Percentiles rank a stretch among this genome's conserved stretches.
Conservation (phyloP, 352 stramenopile species). For the Pythium sp. region DNA sequence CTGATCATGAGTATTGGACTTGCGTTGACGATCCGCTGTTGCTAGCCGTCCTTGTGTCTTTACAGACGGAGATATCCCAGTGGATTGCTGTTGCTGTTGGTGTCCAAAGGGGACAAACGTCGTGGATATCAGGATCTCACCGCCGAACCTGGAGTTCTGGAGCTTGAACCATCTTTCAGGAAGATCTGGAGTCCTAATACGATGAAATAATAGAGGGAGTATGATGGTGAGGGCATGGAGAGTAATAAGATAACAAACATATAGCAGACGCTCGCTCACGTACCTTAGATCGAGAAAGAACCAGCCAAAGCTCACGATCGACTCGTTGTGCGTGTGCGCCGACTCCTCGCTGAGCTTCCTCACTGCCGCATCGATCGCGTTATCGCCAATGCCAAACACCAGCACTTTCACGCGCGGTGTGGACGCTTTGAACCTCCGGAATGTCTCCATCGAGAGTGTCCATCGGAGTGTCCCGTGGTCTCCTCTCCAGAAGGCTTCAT, state of each 20-base stretch:
- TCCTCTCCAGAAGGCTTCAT: constrained; percentile 52
- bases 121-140: constrained; percentile 62
- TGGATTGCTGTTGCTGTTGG: background rate
- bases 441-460: constrained; percentile 56
- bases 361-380: constrained; percentile 17
- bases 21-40: background rate
- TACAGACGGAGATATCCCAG: background rate
- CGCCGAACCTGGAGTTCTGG: constrained; percentile 65
- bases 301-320: constrained; percentile 69
- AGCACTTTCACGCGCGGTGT: constrained; percentile 65
- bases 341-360: constrained; percentile 10
- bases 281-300: constrained; percentile 82
- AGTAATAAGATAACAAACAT: no score
- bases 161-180: constrained; percentile 69
- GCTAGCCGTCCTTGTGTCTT: background rate
- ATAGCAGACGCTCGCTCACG: background rate
- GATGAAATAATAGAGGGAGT: background rate
- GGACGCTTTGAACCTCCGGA: constrained; percentile 67
- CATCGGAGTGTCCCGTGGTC: constrained; percentile 54
- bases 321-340: constrained; percentile 26
- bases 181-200: constrained; percentile 59
- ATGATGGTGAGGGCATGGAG: background rate
- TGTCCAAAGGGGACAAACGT: background rate
- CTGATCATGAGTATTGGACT: background rate
- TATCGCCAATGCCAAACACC: constrained; percentile 55